phyloP scores from a whole-genome alignment of 495 filamentous ascomycete genomes.

The Poronia punctata region DNA sequence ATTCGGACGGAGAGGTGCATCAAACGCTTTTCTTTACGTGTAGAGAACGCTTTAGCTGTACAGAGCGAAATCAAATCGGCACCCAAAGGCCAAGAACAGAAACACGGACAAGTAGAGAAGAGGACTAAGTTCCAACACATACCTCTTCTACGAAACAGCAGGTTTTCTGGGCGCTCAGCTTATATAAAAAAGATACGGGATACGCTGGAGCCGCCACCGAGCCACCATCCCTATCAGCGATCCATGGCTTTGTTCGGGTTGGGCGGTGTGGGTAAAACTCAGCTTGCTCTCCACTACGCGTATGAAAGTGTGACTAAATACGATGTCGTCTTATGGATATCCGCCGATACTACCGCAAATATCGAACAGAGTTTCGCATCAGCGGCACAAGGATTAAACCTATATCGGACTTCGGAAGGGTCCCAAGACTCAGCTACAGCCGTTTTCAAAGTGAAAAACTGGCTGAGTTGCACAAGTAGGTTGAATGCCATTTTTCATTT shows the following conservation, averaged over 20 bases:
- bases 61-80: constrained; percentile 15
- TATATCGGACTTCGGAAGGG: constrained; percentile 7
- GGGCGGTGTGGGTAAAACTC: constrained; percentile 33
- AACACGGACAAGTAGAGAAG: constrained; percentile 15
- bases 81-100: constrained; percentile 12
- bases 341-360: constrained; percentile 15
- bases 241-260: constrained; percentile 23
- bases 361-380: constrained; percentile 16
- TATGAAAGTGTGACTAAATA: constrained; percentile 12
- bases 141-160: constrained; percentile 10
- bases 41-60: too few species aligned
- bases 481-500: background rate
- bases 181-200: constrained; percentile 6
- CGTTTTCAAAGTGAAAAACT: constrained; percentile 14
- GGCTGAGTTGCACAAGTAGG: constrained; percentile 13
- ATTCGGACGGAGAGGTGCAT: constrained; percentile 1
- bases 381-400: constrained; percentile 7
- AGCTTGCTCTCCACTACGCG: constrained; percentile 29
- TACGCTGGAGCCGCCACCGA: constrained; percentile 3
- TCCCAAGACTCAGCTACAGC: constrained; percentile 11
- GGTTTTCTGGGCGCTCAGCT: constrained; percentile 15
- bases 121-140: constrained; percentile 8
- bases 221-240: background rate
- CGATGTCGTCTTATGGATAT: constrained; percentile 22
- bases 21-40: constrained; percentile 10